phyloP scores from a whole-genome alignment of 345 rosid genomes.

The Hypericum androsaemum region DNA sequence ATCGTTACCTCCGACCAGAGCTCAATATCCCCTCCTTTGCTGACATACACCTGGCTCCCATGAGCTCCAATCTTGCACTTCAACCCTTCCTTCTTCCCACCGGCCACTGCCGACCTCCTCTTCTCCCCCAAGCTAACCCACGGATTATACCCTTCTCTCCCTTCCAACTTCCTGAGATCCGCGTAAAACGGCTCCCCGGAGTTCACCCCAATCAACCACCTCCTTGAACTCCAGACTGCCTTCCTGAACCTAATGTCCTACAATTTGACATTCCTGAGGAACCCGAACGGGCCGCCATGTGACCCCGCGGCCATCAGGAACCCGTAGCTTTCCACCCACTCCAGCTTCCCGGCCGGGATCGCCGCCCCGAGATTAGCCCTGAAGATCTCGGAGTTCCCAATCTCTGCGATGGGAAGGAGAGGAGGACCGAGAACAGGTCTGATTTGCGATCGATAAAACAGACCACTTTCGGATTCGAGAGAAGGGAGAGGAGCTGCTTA shows the following conservation, averaged over 20 bases:
- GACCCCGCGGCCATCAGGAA: conserved; percentile 85
- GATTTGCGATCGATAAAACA: conserved; percentile 64
- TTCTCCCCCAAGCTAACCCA: conserved; percentile 70
- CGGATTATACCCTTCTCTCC: conserved; percentile 14
- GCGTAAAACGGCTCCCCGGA: conserved; percentile 57
- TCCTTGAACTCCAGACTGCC: conserved; percentile 73
- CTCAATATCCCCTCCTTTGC: conserved; percentile 56
- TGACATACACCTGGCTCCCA: conserved; percentile 72
- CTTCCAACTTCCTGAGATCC: conserved; percentile 59
- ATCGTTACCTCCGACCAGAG: conserved; percentile 78
- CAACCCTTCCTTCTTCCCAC: conserved; percentile 68
- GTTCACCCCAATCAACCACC: conserved; percentile 52
- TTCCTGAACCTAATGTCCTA: conserved; percentile 79
- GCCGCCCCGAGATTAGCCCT: conserved; percentile 72
- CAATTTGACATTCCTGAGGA: conserved; percentile 49
- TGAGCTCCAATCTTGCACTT: conserved; percentile 72
- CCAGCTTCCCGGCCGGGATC: conserved; percentile 69
- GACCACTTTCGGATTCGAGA: conserved; percentile 57
- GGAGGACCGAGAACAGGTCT: conserved; percentile 29
- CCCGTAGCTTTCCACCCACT: conserved; percentile 52
- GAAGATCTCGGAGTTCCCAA: conserved; percentile 59
- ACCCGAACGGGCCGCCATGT: conserved; percentile 75
- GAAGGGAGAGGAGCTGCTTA: conserved; percentile 42
- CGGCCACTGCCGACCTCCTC: conserved; percentile 31
- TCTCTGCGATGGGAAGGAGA: conserved; percentile 65